Base-by-base conservation (phyloP, 208 protist genomes). In the Wallacemonas sp. region DNA sequence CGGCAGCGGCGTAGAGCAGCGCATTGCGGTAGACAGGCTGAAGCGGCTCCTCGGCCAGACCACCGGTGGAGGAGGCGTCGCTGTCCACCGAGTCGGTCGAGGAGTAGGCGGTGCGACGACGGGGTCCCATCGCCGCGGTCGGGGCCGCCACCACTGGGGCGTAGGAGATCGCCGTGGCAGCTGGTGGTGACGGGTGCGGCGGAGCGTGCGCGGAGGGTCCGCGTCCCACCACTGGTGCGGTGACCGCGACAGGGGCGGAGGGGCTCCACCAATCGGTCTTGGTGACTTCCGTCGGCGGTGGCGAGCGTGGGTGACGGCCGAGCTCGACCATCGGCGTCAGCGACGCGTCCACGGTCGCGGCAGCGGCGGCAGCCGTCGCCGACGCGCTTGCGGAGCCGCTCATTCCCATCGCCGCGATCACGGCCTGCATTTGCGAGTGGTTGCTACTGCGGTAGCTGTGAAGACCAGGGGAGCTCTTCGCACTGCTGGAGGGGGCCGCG, bases 1-100 rank as follows among this genome's bases (percentile, higher is more conserved):
- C 61, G 4, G 61, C 44, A 23, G 20, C 57, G 38, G 57, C 57
- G 39, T n/a, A 48, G 4, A 63, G 38, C 52, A 59, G 36, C 18
- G 52, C 57, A 11, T 45, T 55, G 50, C 70, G 76, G 20, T 65
- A 49, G n/a, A 82, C 70, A 11, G 76, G 76, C 41, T 82, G 76
- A 3, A 75, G 25, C 16, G 76, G 76, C 41, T 82, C 76, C 49
- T 75, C 72, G 0, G 25, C 52, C 18, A 42, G 52, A 14, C 52
- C 52, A 18, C n/a, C 52, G 8, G 52, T 59, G 3, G 52, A 59
- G n/a, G 52, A 59, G n/a, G 25, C 31, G 0, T 18, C 32, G 16
- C 31, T 59, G 52, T 25, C 32, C n/a, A n/a, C n/a, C 16, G 25
- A 5, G 7, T 16, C 4, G 52, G 12, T 25, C 31, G 36, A 59